Evolutionary conservation across 306 rosid species (phyloP).

Genomic region (Mimosa bimucronata): DNA sequence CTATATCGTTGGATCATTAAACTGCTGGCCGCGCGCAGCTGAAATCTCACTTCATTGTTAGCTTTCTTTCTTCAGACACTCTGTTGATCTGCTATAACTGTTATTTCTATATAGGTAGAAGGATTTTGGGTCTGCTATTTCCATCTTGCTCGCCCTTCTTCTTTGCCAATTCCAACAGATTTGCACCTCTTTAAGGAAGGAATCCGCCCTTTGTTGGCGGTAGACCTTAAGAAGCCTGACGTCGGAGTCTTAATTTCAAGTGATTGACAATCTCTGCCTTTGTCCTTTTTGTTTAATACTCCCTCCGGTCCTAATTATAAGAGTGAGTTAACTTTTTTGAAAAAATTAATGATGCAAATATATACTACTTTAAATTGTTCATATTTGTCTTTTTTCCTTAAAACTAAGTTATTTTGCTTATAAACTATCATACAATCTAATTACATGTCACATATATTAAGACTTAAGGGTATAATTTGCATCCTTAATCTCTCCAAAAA

Average conservation of each 20-base stretch:
- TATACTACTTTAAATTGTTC: too few species aligned
- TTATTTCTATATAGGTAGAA: constrained; percentile 63
- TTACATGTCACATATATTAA: too few species aligned
- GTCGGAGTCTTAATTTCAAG: constrained; percentile 25
- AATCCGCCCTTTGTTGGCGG: constrained; percentile 97
- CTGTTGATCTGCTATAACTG: neutral
- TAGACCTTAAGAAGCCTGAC: constrained; percentile 31
- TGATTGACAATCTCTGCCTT: constrained; percentile 11
- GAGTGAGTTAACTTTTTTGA: too few species aligned
- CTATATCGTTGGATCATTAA: neutral
- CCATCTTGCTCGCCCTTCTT: constrained; percentile 82
- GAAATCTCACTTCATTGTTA: constrained; percentile 11
- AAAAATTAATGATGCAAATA: too few species aligned
- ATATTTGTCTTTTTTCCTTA: too few species aligned
- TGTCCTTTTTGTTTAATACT: neutral
- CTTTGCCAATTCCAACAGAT: constrained; percentile 94
- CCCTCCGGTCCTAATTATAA: too few species aligned
- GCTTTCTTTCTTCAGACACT: neutral
- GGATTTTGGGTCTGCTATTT: constrained; percentile 92
- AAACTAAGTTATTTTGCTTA: too few species aligned
- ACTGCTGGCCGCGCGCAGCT: constrained; percentile 1
- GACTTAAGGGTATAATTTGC: too few species aligned
- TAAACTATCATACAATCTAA: too few species aligned
- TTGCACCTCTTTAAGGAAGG: constrained; percentile 94
- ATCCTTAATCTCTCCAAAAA: neutral